Conservation (phyloP, 768 basidiomycete genomes). For the Tephrocybe sp. region DNA sequence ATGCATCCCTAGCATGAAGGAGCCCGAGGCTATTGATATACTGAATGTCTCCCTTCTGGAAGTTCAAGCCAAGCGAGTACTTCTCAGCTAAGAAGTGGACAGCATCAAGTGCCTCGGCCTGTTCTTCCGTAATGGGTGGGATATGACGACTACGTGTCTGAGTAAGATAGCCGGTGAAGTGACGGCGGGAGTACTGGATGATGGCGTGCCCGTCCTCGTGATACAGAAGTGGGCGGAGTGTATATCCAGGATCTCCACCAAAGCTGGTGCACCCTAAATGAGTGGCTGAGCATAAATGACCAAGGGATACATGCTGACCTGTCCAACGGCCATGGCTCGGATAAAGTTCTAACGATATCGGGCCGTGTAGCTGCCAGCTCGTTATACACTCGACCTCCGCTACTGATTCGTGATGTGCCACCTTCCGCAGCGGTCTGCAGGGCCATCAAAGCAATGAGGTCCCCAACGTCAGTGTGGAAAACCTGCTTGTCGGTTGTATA, state of each 20-base stretch:
- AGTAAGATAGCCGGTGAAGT: constrained; percentile 40
- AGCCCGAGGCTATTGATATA: constrained; percentile 47
- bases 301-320: constrained; percentile 22
- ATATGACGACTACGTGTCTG: constrained; percentile 37
- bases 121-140: constrained; percentile 48
- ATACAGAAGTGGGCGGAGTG: constrained; percentile 39
- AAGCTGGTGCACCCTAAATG: constrained; percentile 29
- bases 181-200: constrained; percentile 46
- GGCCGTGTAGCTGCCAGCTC: constrained; percentile 45
- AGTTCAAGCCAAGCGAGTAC: constrained; percentile 41
- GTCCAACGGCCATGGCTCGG: constrained; percentile 45
- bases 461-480: constrained; percentile 49
- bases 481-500: constrained; percentile 46
- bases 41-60: constrained; percentile 50
- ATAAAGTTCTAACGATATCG: constrained; percentile 40
- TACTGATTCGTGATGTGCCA: constrained; percentile 45
- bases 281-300: not conserved
- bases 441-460: constrained; percentile 44
- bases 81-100: constrained; percentile 46
- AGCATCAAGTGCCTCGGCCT: constrained; percentile 47
- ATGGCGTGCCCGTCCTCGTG: constrained; percentile 38
- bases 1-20: constrained; percentile 45
- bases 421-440: constrained; percentile 43
- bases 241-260: constrained; percentile 35
- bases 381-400: constrained; percentile 43